Evolutionary conservation across 2,329 filamentous ascomycete genomes (phyloP).

Genomic region (Colletotrichum endophyticum): DNA sequence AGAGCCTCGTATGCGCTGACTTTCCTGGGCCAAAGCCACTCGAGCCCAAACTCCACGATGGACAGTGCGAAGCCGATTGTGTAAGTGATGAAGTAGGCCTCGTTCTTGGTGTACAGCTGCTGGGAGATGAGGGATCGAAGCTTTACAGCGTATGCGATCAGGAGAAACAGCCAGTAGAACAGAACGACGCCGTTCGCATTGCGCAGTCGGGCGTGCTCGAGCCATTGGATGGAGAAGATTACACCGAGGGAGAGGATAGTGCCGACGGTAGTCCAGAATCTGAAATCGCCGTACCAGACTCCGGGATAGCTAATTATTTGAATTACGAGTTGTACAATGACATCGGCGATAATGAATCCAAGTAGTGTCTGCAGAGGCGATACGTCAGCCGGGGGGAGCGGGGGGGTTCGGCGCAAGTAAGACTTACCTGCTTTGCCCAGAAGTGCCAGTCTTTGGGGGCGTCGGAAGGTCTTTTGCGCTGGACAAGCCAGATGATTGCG

Average conservation of each 20-base stretch:
- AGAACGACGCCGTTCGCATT: slow-evolving; percentile 88
- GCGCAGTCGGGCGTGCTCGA: slow-evolving; percentile 82
- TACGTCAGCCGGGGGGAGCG: slow-evolving; percentile 1
- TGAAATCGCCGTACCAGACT: slow-evolving; percentile 81
- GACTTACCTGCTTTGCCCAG: slow-evolving; percentile 83
- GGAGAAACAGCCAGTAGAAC: slow-evolving; percentile 89
- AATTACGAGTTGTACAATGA: slow-evolving; percentile 74
- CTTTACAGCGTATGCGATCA: slow-evolving; percentile 81
- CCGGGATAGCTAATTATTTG: slow-evolving; percentile 74
- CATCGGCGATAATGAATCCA: slow-evolving; percentile 69
- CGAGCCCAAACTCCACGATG: slow-evolving; percentile 73
- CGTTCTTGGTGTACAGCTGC: slow-evolving; percentile 67
- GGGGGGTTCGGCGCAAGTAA: background rate
- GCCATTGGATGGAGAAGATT: slow-evolving; percentile 81
- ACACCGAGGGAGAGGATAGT: slow-evolving; percentile 76
- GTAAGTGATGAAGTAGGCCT: slow-evolving; percentile 81
- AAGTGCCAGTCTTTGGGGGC: slow-evolving; percentile 90
- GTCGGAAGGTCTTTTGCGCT: slow-evolving; percentile 67
- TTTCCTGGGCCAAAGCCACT: slow-evolving; percentile 87
- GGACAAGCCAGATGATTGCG: slow-evolving; percentile 81
- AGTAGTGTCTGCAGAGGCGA: slow-evolving; percentile 56
- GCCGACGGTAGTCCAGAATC: slow-evolving; percentile 80
- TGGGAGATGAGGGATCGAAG: slow-evolving; percentile 85
- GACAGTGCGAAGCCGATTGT: slow-evolving; percentile 74
- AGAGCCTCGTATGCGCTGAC: slow-evolving; percentile 65